phyloP scores from a whole-genome alignment of 1,284 basidiomycete species.

The Puccinia brachypodii region DNA sequence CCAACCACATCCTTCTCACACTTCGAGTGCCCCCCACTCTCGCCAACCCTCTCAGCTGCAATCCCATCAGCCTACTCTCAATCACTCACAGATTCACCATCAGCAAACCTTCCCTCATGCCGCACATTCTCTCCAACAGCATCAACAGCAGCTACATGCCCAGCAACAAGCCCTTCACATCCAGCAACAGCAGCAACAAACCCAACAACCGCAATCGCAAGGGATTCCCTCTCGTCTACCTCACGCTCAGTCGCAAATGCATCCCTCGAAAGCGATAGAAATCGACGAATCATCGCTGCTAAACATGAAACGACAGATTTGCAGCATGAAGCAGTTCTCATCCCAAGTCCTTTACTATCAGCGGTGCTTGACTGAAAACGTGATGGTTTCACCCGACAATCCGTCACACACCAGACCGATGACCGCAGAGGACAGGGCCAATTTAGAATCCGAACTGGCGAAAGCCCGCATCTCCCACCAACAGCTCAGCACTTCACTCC shows the following conservation, averaged over 20 bases:
- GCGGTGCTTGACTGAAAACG: constrained; percentile 10
- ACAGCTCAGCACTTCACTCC: not conserved
- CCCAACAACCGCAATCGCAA: constrained; percentile 25
- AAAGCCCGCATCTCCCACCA: constrained; percentile 17
- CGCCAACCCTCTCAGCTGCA: constrained; percentile 33
- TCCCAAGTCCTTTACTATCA: constrained; percentile 8
- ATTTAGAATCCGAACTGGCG: constrained; percentile 17
- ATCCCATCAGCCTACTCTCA: constrained; percentile 4
- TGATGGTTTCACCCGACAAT: constrained; percentile 6
- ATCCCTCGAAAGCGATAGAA: constrained; percentile 5
- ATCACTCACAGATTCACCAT: constrained; percentile 36
- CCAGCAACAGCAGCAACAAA: constrained; percentile 18
- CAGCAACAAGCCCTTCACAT: constrained; percentile 13
- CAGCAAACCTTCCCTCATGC: constrained; percentile 31
- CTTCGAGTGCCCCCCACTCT: constrained; percentile 13
- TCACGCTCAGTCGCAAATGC: not conserved
- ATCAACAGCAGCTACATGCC: not conserved
- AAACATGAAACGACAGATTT: constrained; percentile 8
- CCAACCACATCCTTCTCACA: constrained; percentile 34
- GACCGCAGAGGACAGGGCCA: constrained; percentile 16
- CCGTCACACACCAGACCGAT: constrained; percentile 24
- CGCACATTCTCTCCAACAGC: constrained; percentile 25
- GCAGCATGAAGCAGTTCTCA: not conserved
- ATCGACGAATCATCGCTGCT: constrained; percentile 18
- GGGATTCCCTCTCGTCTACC: not conserved